These are phyloP conservation scores for Russula virescens DNA, from an alignment of 768 basidiomycete genomes.

Conservation along the genomic window DNA sequence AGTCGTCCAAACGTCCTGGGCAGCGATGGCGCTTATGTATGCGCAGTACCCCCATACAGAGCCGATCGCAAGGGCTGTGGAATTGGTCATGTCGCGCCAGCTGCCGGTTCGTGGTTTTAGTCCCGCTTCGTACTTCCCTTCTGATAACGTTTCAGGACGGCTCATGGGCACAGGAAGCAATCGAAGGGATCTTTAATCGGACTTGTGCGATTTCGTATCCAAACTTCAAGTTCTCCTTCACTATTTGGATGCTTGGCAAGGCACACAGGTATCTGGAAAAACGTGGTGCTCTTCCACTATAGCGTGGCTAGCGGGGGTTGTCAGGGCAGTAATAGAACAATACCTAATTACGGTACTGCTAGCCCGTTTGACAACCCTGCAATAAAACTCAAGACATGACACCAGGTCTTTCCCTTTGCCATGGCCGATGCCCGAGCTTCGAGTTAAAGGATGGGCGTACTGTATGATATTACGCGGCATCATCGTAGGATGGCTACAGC, in stretches of 20 bases:
- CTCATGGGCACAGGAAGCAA: conserved; percentile 94
- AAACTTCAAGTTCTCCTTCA: conserved; percentile 95
- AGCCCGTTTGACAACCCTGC: too few relatives aligned
- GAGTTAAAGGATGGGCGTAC: too few relatives aligned
- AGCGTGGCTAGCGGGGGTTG: neutral
- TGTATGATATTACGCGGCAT: too few relatives aligned
- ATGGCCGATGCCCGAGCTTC: neutral
- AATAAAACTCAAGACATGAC: neutral
- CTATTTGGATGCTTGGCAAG: conserved; percentile 92
- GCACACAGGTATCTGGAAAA: conserved; percentile 70
- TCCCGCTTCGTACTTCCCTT: neutral
- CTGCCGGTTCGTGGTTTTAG: conserved; percentile 48
- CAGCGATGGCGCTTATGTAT: conserved; percentile 86
- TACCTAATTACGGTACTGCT: too few relatives aligned
- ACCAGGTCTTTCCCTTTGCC: neutral
- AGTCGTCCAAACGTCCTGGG: conserved; percentile 94
- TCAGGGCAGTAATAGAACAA: neutral
- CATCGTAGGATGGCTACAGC: too few relatives aligned
- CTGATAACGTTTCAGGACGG: conserved; percentile 55
- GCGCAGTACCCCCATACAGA: conserved; percentile 75
- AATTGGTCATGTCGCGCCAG: conserved; percentile 87
- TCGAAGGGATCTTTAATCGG: conserved; percentile 90
- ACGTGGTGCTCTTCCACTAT: conserved; percentile 2
- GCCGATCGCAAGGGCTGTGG: conserved; percentile 73
- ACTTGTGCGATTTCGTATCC: conserved; percentile 81